Evolutionary conservation across 768 basidiomycete genomes (phyloP), one percentile per base, ranked within the genome.

Genomic region (Leucosporidium yakuticum): DNA sequence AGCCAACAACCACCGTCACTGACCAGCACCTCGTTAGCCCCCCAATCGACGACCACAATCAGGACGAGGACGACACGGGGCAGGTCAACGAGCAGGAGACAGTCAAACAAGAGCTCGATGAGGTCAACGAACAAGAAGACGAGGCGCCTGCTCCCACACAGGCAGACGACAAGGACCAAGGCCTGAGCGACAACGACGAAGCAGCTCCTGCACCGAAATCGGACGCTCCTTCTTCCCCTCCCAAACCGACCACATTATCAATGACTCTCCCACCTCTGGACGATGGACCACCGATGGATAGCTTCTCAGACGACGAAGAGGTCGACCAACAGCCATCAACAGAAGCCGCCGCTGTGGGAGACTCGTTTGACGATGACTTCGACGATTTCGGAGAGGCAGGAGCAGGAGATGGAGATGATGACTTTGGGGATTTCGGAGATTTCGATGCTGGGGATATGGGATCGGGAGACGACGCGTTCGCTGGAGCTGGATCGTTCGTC

Each of bases 341-440:
- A 6, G 34, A 27, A 9, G 20, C 8, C 55, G 21, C 15, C 7
- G 57, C n/a, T 4, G 64, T 25, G 4, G 59, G 20, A 6, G 61
- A 68, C 63, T 50, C 65, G 49, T 68, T 67, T 34, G 65, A 25
- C 11, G 66, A 68, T 59, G 67, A 72, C 54, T 72, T 70, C 53
- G 58, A 60, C 58, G 58, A 60, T 39, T 60, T 62, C 34, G 69
- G 65, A 12, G 58, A 65, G 27, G 27, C 60, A 2, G 64, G 20
- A 23, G 60, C 20, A 4, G 64, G 29, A 2, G 68, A n/a, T 1
- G 57, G 20, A 17, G 63, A 64, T 32, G 69, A 65, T 44, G 69
- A 70, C 25, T 70, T 71, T 29, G 70, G 67, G n/a, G 69, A 70
- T 7, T 70, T 70, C 36, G 69, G 69, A 39, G 69, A 70, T n/a